Evolutionary conservation across 805 yeast species (phyloP).

Genomic region (Blastobotrys americana): DNA sequence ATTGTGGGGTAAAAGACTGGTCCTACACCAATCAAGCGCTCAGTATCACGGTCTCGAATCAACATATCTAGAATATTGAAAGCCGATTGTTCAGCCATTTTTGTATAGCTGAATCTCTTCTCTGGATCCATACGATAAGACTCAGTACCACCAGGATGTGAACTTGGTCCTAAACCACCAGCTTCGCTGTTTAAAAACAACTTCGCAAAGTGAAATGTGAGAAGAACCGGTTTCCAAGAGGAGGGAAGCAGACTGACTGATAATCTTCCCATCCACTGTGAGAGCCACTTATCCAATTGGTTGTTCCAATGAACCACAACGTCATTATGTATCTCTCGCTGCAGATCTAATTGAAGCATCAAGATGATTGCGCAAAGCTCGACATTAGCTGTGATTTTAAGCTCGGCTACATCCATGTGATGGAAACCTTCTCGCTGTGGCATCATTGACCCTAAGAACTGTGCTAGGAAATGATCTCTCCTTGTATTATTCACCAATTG

Average conservation of each 20-base stretch:
- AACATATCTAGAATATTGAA: slow-evolving; percentile 18
- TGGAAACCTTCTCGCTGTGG: slow-evolving; percentile 4
- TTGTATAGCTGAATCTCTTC: slow-evolving; percentile 5
- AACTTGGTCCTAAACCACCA: background rate
- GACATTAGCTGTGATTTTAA: slow-evolving; percentile 20
- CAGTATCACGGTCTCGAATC: slow-evolving; percentile 17
- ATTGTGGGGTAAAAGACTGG: slow-evolving; percentile 22
- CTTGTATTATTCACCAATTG: slow-evolving; percentile 6
- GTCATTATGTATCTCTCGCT: slow-evolving; percentile 7
- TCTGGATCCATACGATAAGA: slow-evolving; percentile 4
- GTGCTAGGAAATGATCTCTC: slow-evolving; percentile 5
- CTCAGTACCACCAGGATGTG: slow-evolving; percentile 3
- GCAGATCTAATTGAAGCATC: slow-evolving; percentile 16
- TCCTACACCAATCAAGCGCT: slow-evolving; percentile 17
- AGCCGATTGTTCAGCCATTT: slow-evolving; percentile 20
- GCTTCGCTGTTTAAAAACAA: slow-evolving; percentile 17
- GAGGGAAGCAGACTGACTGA: slow-evolving; percentile 17
- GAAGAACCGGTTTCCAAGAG: slow-evolving; percentile 19
- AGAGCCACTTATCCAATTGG: slow-evolving; percentile 20
- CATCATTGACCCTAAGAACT: slow-evolving; percentile 4
- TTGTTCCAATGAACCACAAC: slow-evolving; percentile 17
- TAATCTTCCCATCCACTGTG: slow-evolving; percentile 19
- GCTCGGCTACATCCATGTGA: slow-evolving; percentile 10
- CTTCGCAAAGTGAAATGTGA: slow-evolving; percentile 21
- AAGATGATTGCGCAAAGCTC: slow-evolving; percentile 19